These are phyloP conservation scores for Aspergillus udagawae DNA, from an alignment of 2,329 filamentous ascomycete species.

Conservation along the genomic window DNA sequence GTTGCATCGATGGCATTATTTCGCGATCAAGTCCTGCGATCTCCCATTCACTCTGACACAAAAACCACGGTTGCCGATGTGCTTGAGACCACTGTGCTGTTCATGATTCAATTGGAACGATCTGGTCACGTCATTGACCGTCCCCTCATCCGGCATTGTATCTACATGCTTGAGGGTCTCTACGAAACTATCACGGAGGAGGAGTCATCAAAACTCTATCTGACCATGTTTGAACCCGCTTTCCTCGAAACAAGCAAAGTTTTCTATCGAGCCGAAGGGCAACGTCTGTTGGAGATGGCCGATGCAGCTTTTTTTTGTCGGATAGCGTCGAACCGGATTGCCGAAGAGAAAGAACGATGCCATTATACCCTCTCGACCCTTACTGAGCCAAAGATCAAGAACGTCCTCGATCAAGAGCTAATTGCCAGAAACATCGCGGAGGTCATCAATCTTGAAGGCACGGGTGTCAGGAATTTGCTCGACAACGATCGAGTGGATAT, in stretches of 20 bases:
- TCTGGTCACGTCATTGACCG: constrained; percentile 86
- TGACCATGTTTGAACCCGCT: constrained; percentile 73
- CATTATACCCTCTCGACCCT: constrained; percentile 71
- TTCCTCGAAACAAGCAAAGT: constrained; percentile 66
- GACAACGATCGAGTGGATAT: constrained; percentile 81
- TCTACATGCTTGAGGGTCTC: constrained; percentile 83
- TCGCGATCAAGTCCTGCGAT: constrained; percentile 75
- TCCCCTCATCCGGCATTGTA: constrained; percentile 73
- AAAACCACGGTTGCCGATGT: constrained; percentile 62
- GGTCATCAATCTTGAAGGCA: constrained; percentile 78
- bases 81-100: constrained; percentile 76
- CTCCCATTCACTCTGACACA: constrained; percentile 45
- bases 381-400: constrained; percentile 68
- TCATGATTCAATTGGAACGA: constrained; percentile 88
- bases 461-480: constrained; percentile 83
- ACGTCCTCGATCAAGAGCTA: constrained; percentile 75
- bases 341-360: constrained; percentile 79
- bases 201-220: constrained; percentile 76
- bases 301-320: constrained; percentile 80
- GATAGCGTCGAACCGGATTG: constrained; percentile 68
- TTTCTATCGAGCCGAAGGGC: constrained; percentile 76
- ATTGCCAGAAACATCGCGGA: constrained; percentile 74
- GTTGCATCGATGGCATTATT: constrained; percentile 81
- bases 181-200: constrained; percentile 78
- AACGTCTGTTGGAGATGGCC: constrained; percentile 67